Conservation (phyloP, 768 basidiomycete genomes). For the Pulveroboletus ravenelii region DNA sequence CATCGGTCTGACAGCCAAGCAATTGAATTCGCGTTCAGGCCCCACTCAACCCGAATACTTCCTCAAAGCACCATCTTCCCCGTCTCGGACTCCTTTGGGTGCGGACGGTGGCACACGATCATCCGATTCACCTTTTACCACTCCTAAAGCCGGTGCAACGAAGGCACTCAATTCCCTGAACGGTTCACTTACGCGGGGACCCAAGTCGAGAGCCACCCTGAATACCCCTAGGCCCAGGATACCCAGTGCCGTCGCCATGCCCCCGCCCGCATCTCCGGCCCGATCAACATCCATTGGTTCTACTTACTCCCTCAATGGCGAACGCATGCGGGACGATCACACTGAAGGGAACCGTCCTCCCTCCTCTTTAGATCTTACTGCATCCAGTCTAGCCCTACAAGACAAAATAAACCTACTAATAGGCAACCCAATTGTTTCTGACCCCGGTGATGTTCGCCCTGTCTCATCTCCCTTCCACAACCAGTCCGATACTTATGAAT, state of each 20-base stretch:
- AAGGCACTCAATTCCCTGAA: slow-evolving; percentile 16
- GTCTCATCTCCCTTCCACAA: slow-evolving; percentile 29
- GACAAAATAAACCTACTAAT: slow-evolving; percentile 46
- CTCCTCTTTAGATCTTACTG: slow-evolving; percentile 34
- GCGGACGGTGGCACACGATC: slow-evolving; percentile 35
- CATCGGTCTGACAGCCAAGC: slow-evolving; percentile 77
- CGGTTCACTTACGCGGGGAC: slow-evolving; percentile 14
- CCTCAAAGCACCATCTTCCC: slow-evolving; percentile 31
- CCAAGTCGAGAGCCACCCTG: slow-evolving; percentile 32
- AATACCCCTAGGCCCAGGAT: slow-evolving; percentile 60
- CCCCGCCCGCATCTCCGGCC: slow-evolving; percentile 67
- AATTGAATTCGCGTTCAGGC: slow-evolving; percentile 50
- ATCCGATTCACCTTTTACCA: slow-evolving; percentile 55
- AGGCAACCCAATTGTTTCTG: slow-evolving; percentile 24
- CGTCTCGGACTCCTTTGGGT: slow-evolving; percentile 35
- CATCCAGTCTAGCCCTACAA: slow-evolving; percentile 40
- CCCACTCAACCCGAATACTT: slow-evolving; percentile 16
- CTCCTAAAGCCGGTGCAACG: slow-evolving; percentile 53
- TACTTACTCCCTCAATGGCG: slow-evolving; percentile 37
- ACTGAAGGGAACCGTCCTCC: slow-evolving; percentile 11
- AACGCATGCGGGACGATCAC: slow-evolving; percentile 13
- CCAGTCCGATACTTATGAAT: slow-evolving; percentile 30
- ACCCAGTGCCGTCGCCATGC: slow-evolving; percentile 76
- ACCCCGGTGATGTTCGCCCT: slow-evolving; percentile 9
- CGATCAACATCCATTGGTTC: slow-evolving; percentile 31